A percentile compares a stretch with the other conserved stretches of the same genome.
Evolutionary conservation across 495 filamentous ascomycete genomes (phyloP).

Genomic region (Penicillium roqueforti): DNA sequence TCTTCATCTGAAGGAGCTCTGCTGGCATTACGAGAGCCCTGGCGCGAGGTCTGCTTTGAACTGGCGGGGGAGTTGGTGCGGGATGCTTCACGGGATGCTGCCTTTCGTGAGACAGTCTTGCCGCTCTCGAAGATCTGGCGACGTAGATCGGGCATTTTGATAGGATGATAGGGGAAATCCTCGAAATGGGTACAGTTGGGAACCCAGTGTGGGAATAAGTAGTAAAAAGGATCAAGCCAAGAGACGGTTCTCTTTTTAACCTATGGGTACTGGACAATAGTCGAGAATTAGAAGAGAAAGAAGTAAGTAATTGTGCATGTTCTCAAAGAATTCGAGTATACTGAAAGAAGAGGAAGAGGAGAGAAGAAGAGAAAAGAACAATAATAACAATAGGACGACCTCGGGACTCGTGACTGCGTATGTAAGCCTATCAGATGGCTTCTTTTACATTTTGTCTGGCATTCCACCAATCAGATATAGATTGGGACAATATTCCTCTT

Average conservation of each 20-base stretch:
- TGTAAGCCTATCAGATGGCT: background rate
- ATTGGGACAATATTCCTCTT: background rate
- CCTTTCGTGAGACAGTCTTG: conserved; percentile 92
- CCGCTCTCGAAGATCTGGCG: conserved; percentile 76
- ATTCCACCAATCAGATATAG: conserved; percentile 2
- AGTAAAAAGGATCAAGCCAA: conserved; percentile 1
- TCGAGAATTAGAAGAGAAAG: conserved; percentile 14
- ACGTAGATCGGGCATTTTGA: conserved; percentile 55
- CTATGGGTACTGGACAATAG: conserved; percentile 29
- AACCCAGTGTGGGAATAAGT: background rate
- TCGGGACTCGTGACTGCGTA: conserved; percentile 6
- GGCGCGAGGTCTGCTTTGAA: conserved; percentile 61
- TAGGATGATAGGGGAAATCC: conserved; percentile 6
- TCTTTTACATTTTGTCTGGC: background rate
- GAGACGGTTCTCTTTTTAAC: conserved; percentile 16
- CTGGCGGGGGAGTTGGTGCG: conserved; percentile 57
- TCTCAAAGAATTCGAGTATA: conserved; percentile 1
- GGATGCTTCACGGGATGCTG: conserved; percentile 66
- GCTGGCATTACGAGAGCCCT: conserved; percentile 53
- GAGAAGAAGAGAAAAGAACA: background rate
- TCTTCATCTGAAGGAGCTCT: conserved; percentile 75
- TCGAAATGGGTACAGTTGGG: background rate
- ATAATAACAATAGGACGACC: background rate
- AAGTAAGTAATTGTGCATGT: conserved; percentile 3
- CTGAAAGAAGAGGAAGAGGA: background rate